A percentile compares a stretch with the other conserved stretches of the same genome.
phyloP scores from a whole-genome alignment of 2,329 filamentous ascomycete species.

The Colletotrichum lupini region DNA sequence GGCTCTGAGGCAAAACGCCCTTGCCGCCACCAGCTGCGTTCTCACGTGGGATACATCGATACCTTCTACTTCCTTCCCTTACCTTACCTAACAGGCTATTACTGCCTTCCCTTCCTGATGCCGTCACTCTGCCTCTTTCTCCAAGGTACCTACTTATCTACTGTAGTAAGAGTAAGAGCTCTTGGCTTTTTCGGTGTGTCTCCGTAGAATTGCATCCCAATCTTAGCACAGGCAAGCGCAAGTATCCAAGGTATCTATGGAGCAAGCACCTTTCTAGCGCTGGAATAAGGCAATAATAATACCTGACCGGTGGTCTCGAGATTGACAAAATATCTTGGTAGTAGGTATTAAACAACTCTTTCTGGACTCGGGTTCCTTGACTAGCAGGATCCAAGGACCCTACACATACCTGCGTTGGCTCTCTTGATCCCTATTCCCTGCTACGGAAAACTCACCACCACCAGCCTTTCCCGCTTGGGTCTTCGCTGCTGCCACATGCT shows the following conservation, averaged over 20 bases:
- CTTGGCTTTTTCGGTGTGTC: background rate
- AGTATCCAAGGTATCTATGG: too few relatives aligned
- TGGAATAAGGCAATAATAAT: too few relatives aligned
- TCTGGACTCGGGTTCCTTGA: constrained; percentile 15
- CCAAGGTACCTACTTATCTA: too few relatives aligned
- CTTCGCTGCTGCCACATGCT: background rate
- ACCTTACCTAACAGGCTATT: background rate
- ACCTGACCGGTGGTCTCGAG: background rate
- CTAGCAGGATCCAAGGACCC: constrained; percentile 15
- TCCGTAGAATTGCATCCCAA: background rate
- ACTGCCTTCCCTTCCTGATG: background rate
- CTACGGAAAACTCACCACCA: background rate
- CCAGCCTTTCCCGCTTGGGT: constrained; percentile 2
- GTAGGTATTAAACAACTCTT: background rate
- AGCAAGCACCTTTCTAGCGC: too few relatives aligned
- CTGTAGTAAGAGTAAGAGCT: background rate
- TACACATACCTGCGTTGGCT: background rate
- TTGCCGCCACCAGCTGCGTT: constrained; percentile 6
- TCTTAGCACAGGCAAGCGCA: too few relatives aligned
- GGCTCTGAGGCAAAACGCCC: constrained; percentile 7
- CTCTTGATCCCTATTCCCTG: constrained; percentile 20
- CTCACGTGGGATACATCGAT: background rate
- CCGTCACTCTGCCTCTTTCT: constrained; percentile 6
- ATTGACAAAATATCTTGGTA: background rate
- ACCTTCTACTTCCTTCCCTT: background rate